These are phyloP conservation scores for Millerozyma acaciae DNA, from an alignment of 805 yeast genomes.

Conservation along the genomic window DNA sequence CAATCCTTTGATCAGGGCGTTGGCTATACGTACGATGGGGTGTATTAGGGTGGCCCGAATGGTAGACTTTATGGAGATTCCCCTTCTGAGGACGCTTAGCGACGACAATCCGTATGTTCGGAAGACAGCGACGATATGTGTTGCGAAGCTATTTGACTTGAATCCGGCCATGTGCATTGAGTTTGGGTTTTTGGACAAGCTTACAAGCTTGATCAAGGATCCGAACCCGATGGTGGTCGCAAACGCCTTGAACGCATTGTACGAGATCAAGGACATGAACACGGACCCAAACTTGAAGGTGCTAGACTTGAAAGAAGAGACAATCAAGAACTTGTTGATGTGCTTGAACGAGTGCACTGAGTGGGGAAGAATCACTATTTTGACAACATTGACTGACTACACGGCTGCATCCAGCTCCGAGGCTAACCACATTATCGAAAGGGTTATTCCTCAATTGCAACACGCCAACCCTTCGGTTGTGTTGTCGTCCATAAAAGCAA, in stretches of 20 bases:
- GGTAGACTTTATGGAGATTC: slow-evolving; percentile 91
- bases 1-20: slow-evolving; percentile 90
- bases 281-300: slow-evolving; percentile 41
- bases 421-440: slow-evolving; percentile 80
- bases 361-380: slow-evolving; percentile 94
- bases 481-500: slow-evolving; percentile 74
- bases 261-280: slow-evolving; percentile 74
- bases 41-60: slow-evolving; percentile 93
- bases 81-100: slow-evolving; percentile 73
- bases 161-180: slow-evolving; percentile 78
- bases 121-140: slow-evolving; percentile 96
- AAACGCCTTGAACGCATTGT: slow-evolving; percentile 80
- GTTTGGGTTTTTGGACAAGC: slow-evolving; percentile 72
- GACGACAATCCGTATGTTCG: slow-evolving; percentile 98
- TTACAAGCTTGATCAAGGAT: slow-evolving; percentile 70
- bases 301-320: slow-evolving; percentile 35
- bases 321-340: slow-evolving; percentile 60
- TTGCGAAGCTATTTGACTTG: slow-evolving; percentile 88
- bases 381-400: slow-evolving; percentile 77
- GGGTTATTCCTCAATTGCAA: slow-evolving; percentile 91
- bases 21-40: slow-evolving; percentile 98
- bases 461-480: slow-evolving; percentile 97
- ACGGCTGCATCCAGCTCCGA: slow-evolving; percentile 54
- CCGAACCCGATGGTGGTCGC: slow-evolving; percentile 97
- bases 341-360: slow-evolving; percentile 97